Evolutionary conservation across 2,329 filamentous ascomycete species (phyloP).

Genomic region (Neoarthrinium moseri): DNA sequence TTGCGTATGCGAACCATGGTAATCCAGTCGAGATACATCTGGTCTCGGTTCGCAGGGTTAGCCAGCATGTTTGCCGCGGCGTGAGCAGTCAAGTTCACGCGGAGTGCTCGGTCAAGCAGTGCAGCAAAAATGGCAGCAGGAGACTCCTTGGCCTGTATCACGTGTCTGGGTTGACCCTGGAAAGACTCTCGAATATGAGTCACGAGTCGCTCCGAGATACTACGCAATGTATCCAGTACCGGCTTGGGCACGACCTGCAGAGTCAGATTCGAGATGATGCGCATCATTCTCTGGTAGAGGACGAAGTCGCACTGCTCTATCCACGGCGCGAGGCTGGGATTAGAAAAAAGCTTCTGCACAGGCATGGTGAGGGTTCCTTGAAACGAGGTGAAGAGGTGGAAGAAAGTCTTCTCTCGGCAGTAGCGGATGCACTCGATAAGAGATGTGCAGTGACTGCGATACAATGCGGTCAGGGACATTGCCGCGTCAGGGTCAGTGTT

Average conservation of each 20-base stretch:
- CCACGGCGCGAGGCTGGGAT: conserved; percentile 82
- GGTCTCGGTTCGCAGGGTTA: conserved; percentile 82
- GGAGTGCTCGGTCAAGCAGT: conserved; percentile 79
- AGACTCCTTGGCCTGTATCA: conserved; percentile 81
- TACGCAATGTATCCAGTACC: conserved; percentile 83
- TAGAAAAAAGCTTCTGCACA: conserved; percentile 86
- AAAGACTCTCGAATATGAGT: conserved; percentile 82
- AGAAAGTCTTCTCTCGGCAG: conserved; percentile 96
- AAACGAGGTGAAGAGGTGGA: conserved; percentile 91
- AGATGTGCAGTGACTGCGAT: conserved; percentile 92
- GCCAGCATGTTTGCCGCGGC: conserved; percentile 91
- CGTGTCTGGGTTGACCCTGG: conserved; percentile 79
- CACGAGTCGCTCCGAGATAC: conserved; percentile 80
- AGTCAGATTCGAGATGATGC: conserved; percentile 83
- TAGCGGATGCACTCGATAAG: conserved; percentile 93
- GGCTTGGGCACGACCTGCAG: conserved; percentile 87
- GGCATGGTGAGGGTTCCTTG: conserved; percentile 95
- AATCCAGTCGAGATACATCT: conserved; percentile 95
- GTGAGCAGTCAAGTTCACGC: conserved; percentile 91
- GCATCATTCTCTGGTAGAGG: conserved; percentile 96
- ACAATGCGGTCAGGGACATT: conserved; percentile 80
- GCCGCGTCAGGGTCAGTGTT: conserved; percentile 86
- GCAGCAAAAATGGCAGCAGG: conserved; percentile 88
- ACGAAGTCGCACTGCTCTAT: conserved; percentile 94
- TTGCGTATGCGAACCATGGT: conserved; percentile 62